Evolutionary conservation across 768 basidiomycete genomes (phyloP).

Genomic region (Lentinula detonsa): DNA sequence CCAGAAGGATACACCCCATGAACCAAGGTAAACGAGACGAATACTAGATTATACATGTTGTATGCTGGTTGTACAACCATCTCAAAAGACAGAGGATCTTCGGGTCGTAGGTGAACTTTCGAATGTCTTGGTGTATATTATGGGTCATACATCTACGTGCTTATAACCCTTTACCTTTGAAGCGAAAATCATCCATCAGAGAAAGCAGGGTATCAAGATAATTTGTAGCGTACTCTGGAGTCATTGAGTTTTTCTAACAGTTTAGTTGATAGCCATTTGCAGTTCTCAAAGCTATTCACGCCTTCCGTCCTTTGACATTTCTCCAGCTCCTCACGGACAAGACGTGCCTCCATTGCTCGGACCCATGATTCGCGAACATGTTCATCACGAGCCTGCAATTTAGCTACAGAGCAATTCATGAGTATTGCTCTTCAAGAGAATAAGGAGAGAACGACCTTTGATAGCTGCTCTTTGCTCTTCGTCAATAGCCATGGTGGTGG

Average conservation of each 20-base stretch:
- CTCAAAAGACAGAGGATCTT: too few relatives aligned
- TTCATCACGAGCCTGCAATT: conserved; percentile 63
- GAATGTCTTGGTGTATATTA: background rate
- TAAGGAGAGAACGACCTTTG: conserved; percentile 30
- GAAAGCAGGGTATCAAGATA: background rate
- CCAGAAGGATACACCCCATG: too few relatives aligned
- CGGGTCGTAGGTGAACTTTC: too few relatives aligned
- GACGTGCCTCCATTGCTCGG: conserved; percentile 84
- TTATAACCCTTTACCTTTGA: conserved; percentile 83
- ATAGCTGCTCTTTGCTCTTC: conserved; percentile 40
- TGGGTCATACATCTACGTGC: conserved; percentile 44
- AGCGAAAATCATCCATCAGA: conserved; percentile 4
- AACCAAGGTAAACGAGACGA: too few relatives aligned
- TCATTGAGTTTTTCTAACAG: conserved; percentile 75
- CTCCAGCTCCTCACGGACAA: conserved; percentile 82
- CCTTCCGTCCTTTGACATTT: conserved; percentile 91
- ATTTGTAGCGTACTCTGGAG: conserved; percentile 58
- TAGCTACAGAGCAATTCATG: conserved; percentile 32
- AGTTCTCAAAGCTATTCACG: conserved; percentile 87
- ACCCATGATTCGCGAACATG: conserved; percentile 91
- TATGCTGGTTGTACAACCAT: too few relatives aligned
- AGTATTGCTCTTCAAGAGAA: conserved; percentile 1
- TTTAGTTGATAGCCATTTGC: conserved; percentile 78
- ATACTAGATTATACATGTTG: too few relatives aligned
- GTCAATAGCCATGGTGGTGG: conserved; percentile 32